Conservation (phyloP, 352 stramenopile species). For the Phytopythium helicoides region DNA sequence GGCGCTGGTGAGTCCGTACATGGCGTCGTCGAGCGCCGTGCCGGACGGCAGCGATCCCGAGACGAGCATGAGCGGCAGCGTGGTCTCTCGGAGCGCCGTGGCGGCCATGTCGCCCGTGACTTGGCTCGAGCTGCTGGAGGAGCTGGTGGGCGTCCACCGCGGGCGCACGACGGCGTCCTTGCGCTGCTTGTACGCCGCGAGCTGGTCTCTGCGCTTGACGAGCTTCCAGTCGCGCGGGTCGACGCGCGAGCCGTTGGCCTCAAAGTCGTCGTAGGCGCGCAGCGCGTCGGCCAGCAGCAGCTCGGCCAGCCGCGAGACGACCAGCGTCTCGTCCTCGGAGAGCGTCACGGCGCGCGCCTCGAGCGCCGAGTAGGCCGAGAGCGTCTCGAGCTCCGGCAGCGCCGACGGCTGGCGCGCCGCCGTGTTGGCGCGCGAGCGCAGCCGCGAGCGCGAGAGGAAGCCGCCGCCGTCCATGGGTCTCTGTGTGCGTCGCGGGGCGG, state of each 20-base stretch:
- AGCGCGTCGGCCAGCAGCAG: slow-evolving; percentile 40
- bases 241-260: slow-evolving; percentile 6
- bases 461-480: background rate
- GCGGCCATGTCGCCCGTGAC: slow-evolving; percentile 4
- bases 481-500: background rate
- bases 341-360: slow-evolving; percentile 33
- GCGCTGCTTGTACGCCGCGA: slow-evolving; percentile 54
- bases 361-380: slow-evolving; percentile 25
- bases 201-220: slow-evolving; percentile 61
- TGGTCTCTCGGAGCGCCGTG: slow-evolving; percentile 16
- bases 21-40: slow-evolving; percentile 42
- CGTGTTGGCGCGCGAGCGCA: slow-evolving; percentile 3
- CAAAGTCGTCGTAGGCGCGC: slow-evolving; percentile 25
- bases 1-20: slow-evolving; percentile 54
- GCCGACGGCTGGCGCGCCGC: background rate
- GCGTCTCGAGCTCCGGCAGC: slow-evolving; percentile 31
- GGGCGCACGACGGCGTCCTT: slow-evolving; percentile 6
- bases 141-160: background rate
- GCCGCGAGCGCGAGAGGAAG: slow-evolving; percentile 4
- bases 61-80: slow-evolving; percentile 42
- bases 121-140: background rate
- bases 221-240: slow-evolving; percentile 61
- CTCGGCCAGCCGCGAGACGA: slow-evolving; percentile 34
- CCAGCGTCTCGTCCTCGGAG: slow-evolving; percentile 49
- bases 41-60: slow-evolving; percentile 40